A percentile compares a stretch with the other conserved stretches of the same genome.
Conservation (phyloP, 2,329 filamentous ascomycete species). For the Penicillium corylophilum region DNA sequence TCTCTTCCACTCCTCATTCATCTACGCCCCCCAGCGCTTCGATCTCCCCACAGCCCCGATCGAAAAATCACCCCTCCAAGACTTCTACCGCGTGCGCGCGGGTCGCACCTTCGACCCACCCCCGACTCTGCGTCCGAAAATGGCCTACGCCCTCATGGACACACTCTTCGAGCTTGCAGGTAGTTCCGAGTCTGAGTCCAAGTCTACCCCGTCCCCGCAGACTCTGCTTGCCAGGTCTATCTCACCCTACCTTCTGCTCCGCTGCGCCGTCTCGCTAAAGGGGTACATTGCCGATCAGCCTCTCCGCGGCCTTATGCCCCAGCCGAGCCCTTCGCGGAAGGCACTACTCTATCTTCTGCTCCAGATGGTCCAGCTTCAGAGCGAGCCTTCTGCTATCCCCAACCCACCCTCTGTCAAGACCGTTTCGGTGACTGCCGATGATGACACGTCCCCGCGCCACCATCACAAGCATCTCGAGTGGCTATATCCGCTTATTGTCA, state of each 20-base stretch:
- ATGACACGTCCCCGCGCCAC: constrained; percentile 51
- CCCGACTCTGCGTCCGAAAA: constrained; percentile 64
- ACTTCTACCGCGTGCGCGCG: constrained; percentile 63
- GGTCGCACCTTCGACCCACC: constrained; percentile 70
- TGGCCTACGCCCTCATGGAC: constrained; percentile 78
- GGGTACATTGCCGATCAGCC: constrained; percentile 90
- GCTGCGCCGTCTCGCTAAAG: constrained; percentile 76
- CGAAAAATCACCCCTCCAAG: constrained; percentile 55
- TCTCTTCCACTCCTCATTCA: constrained; percentile 78
- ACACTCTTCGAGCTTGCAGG: constrained; percentile 72
- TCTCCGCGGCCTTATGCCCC: constrained; percentile 81
- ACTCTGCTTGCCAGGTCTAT: constrained; percentile 70
- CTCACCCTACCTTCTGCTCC: constrained; percentile 77
- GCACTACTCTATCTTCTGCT: constrained; percentile 73
- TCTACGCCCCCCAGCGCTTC: constrained; percentile 67
- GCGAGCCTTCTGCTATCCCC: constrained; percentile 69
- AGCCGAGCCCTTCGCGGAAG: constrained; percentile 74
- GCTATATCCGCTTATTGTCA: constrained; percentile 69
- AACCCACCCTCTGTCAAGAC: constrained; percentile 31
- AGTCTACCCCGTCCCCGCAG: constrained; percentile 38
- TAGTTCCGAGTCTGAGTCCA: constrained; percentile 45
- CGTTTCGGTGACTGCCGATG: constrained; percentile 25
- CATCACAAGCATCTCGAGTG: constrained; percentile 73
- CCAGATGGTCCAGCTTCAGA: constrained; percentile 64
- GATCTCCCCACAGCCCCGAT: constrained; percentile 52